Evolutionary conservation across 1,284 basidiomycete species (phyloP).

Genomic region (Inonotus hispidus): DNA sequence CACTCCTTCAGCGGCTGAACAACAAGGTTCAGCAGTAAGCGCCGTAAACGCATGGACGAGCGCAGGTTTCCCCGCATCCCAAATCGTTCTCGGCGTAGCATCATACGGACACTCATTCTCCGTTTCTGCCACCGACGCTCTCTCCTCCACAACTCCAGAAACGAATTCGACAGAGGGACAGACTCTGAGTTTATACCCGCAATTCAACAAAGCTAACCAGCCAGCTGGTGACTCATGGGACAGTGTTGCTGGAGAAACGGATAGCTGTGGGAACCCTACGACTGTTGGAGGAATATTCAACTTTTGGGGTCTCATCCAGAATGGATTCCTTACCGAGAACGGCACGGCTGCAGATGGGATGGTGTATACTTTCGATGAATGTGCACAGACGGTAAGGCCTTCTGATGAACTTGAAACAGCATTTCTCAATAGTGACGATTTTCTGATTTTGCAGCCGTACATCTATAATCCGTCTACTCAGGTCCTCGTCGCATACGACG

Average conservation of each 20-base stretch:
- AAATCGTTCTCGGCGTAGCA: slow-evolving; percentile 81
- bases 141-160: background rate
- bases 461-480: slow-evolving; percentile 50
- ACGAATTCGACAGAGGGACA: background rate
- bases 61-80: slow-evolving; percentile 73
- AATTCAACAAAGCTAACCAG: slow-evolving; percentile 39
- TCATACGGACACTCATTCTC: slow-evolving; percentile 66
- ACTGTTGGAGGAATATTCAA: slow-evolving; percentile 46
- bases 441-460: slow-evolving; percentile 42
- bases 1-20: slow-evolving; percentile 45
- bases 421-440: background rate
- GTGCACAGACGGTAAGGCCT: slow-evolving; percentile 59
- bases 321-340: slow-evolving; percentile 46
- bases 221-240: slow-evolving; percentile 52
- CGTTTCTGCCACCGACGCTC: slow-evolving; percentile 29
- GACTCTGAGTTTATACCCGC: slow-evolving; percentile 41
- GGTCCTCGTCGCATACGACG: slow-evolving; percentile 59
- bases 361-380: slow-evolving; percentile 49
- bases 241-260: slow-evolving; percentile 39
- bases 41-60: slow-evolving; percentile 69
- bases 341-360: slow-evolving; percentile 48
- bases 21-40: slow-evolving; percentile 69
- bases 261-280: slow-evolving; percentile 47
- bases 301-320: slow-evolving; percentile 55
- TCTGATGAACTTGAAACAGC: background rate